These are phyloP conservation scores for Nasturtium officinale DNA, from an alignment of 345 rosid species.

Conservation along the genomic window DNA sequence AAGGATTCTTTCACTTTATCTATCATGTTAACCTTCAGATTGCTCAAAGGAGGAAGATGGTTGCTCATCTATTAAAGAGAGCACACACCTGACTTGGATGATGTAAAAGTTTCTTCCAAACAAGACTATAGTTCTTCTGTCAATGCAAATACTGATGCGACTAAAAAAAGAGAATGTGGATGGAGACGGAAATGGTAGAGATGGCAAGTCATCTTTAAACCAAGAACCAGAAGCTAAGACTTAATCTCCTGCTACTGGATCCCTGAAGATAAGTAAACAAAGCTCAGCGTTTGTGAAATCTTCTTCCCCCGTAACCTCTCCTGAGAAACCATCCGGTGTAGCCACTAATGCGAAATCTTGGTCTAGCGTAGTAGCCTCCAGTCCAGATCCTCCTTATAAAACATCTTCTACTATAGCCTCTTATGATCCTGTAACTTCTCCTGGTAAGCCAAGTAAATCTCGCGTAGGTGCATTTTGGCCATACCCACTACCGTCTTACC, in stretches of 20 bases:
- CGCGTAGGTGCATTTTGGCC: constrained; percentile 48
- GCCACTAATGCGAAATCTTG: constrained; percentile 38
- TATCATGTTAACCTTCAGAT: constrained; percentile 54
- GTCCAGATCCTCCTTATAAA: constrained; percentile 39
- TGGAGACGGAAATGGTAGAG: constrained; percentile 40
- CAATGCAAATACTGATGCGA: constrained; percentile 41
- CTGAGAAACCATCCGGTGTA: constrained; percentile 41
- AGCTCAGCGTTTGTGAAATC: constrained; percentile 31
- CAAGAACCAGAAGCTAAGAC: constrained; percentile 43
- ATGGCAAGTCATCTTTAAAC: constrained; percentile 41
- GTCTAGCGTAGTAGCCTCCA: constrained; percentile 44
- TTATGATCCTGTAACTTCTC: constrained; percentile 38
- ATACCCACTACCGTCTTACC: constrained; percentile 59
- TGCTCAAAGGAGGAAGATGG: constrained; percentile 76
- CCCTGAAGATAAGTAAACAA: constrained; percentile 31
- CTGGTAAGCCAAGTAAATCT: constrained; percentile 40
- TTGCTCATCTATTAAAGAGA: constrained; percentile 65
- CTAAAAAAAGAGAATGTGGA: constrained; percentile 34
- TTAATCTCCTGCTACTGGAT: constrained; percentile 36
- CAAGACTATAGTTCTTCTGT: constrained; percentile 41
- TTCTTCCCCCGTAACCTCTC: constrained; percentile 44
- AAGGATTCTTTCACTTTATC: neutral
- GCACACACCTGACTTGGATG: constrained; percentile 48
- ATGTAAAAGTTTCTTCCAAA: constrained; percentile 43
- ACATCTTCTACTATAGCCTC: constrained; percentile 33